Evolutionary conservation across 2,329 filamentous ascomycete genomes (phyloP).

Genomic region (Ceratocystis huliohia): DNA sequence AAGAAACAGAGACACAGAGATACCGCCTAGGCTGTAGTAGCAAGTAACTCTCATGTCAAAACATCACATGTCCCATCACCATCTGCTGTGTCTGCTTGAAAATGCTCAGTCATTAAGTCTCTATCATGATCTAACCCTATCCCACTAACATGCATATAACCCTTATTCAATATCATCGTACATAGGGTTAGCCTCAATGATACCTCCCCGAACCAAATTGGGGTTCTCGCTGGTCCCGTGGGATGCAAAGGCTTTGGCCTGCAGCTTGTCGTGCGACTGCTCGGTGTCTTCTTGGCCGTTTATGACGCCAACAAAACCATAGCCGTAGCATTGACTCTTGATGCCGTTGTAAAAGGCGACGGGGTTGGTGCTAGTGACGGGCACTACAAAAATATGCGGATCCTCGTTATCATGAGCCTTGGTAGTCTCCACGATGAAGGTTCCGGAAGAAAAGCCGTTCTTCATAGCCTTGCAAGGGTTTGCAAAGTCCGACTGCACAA

Average conservation of each 20-base stretch:
- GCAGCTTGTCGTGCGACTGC: not conserved
- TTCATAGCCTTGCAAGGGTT: not conserved
- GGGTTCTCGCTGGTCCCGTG: not conserved
- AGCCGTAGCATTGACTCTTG: constrained; percentile 24
- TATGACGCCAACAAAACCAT: constrained; percentile 19
- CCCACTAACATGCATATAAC: too few species aligned
- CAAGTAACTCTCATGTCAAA: too few species aligned
- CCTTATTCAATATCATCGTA: not conserved
- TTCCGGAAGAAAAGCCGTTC: not conserved
- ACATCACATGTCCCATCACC: too few species aligned
- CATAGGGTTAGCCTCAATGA: not conserved
- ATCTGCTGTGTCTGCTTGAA: too few species aligned
- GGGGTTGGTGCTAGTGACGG: not conserved
- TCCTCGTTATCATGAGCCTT: constrained; percentile 22
- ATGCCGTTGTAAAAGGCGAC: not conserved
- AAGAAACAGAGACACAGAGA: too few species aligned
- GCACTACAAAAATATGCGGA: constrained; percentile 22
- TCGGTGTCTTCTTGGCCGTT: not conserved
- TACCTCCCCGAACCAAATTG: not conserved
- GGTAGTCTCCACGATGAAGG: constrained; percentile 28
- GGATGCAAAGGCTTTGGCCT: not conserved
- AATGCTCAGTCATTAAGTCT: too few species aligned
- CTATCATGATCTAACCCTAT: too few species aligned
- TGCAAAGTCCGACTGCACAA: not conserved
- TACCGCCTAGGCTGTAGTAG: too few species aligned